Evolutionary conservation across 179 eudicot genomes (phyloP), one percentile per base, ranked within the genome.

Genomic region (Sideroxylon spinosum): DNA sequence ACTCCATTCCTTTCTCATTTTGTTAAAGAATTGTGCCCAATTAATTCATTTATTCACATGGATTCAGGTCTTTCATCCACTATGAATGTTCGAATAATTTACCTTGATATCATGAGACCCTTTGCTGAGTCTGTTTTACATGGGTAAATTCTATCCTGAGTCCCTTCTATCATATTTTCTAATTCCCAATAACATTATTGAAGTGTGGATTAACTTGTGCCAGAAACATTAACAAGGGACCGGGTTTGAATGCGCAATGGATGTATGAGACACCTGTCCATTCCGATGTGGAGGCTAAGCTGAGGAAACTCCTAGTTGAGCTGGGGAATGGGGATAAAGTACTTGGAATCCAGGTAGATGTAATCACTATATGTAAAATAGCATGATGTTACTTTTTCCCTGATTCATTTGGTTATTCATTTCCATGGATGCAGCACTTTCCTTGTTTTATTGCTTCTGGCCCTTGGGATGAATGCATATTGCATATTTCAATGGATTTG

Each of bases 81-180:
- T 74, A 88, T 95, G 97, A 84, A 92, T 80, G 90, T 86, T 68
- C 91, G 93, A 48, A 84, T 95, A 78, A 85, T 68, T 64, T 95
- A 95, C 87, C 78, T 89, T 67, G 98, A 91, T 79, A 86, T 94
- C 79, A 95, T 95, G 99, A 91, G 92, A 87, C 99, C 99, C 67
- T 95, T 95, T 91, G 99, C 99, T 62, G 99, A 95, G 86, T 89
- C 98, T 86, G 98, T 91, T 84, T 82, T 94, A 75, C 89, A 88
- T 70, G 84, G 93, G 99, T 95, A 82, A 80, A 92, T 37, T 84
- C 61, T 61, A 62, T 75, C 69, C 71, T 79, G 62, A 9, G 17
- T 22, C 29, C 13, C 44, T 73, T 44, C 12, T 49, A 56, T 57
- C 17, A 49, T 44, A 20, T n/a, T 26, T 28, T 48, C 13, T 70